These are phyloP conservation scores for Phytophthora vignae DNA, from an alignment of 352 stramenopile genomes.

Conservation along the genomic window DNA sequence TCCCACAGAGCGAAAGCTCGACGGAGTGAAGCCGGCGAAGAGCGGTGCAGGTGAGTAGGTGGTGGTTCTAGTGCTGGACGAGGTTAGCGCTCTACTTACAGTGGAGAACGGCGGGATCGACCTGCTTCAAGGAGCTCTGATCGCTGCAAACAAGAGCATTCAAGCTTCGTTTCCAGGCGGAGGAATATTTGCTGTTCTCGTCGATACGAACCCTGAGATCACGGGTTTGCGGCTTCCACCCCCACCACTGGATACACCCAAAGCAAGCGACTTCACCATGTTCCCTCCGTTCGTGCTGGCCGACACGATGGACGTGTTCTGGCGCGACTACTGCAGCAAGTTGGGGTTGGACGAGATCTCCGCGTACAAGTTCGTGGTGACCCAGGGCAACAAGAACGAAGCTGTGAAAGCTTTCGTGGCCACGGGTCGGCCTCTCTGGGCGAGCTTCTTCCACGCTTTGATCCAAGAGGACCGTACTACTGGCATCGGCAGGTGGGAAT, in stretches of 20 bases:
- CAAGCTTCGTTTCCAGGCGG: neutral
- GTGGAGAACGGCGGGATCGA: neutral
- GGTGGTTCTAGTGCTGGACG: neutral
- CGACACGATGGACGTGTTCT: slow-evolving; percentile 1
- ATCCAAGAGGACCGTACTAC: neutral
- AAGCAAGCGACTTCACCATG: neutral
- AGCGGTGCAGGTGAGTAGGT: neutral
- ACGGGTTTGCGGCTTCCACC: neutral
- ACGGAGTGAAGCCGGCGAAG: neutral
- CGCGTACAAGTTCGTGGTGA: neutral
- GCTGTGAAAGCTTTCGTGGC: neutral
- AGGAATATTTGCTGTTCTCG: neutral
- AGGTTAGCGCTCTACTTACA: neutral
- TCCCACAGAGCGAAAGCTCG: neutral
- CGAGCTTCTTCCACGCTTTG: neutral
- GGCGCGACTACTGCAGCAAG: neutral
- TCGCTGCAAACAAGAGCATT: neutral
- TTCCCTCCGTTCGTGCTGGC: slow-evolving; percentile 4
- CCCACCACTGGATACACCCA: neutral
- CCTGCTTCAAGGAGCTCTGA: neutral
- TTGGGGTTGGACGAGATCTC: neutral
- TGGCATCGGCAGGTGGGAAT: neutral
- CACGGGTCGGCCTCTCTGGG: neutral
- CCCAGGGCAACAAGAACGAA: neutral
- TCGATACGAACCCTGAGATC: neutral